Percentiles rank a stretch among this genome's conserved stretches.
phyloP scores from a whole-genome alignment of 306 rosid genomes.

The Aeschynomene evenia region DNA sequence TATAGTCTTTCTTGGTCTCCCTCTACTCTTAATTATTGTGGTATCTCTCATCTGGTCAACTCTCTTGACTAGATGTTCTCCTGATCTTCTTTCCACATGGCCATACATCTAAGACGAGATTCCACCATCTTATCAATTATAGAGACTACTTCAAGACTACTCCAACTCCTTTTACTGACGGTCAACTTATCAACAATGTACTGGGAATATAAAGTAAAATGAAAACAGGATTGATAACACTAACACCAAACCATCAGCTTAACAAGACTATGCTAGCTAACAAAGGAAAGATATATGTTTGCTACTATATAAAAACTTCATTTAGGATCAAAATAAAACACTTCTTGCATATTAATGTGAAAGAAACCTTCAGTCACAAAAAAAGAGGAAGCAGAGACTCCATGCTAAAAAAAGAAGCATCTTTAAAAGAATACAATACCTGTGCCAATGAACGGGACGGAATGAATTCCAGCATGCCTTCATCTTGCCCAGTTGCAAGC shows the following conservation, averaged over 20 bases:
- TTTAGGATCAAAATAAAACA: not conserved
- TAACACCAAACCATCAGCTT: constrained; percentile 12
- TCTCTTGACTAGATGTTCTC: too few species aligned
- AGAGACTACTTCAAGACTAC: too few species aligned
- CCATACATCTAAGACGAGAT: too few species aligned
- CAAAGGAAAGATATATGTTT: constrained; percentile 21
- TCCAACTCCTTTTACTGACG: constrained; percentile 15
- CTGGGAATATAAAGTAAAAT: not conserved
- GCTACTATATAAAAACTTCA: not conserved
- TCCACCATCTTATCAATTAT: too few species aligned
- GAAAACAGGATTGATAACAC: not conserved
- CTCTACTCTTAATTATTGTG: too few species aligned
- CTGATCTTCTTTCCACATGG: too few species aligned
- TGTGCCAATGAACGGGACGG: constrained; percentile 90
- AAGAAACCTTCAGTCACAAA: not conserved
- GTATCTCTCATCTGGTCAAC: too few species aligned
- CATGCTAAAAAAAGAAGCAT: constrained; percentile 9
- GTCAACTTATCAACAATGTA: constrained; percentile 4
- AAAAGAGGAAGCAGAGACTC: constrained; percentile 24
- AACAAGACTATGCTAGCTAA: not conserved
- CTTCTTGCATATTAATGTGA: not conserved
- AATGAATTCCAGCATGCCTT: constrained; percentile 95
- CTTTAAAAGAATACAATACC: constrained; percentile 42
- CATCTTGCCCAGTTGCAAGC: constrained; percentile 98
- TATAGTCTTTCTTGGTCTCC: too few species aligned